Evolutionary conservation across 2,329 filamentous ascomycete genomes (phyloP).

Genomic region (Calcarisporium arbuscula): DNA sequence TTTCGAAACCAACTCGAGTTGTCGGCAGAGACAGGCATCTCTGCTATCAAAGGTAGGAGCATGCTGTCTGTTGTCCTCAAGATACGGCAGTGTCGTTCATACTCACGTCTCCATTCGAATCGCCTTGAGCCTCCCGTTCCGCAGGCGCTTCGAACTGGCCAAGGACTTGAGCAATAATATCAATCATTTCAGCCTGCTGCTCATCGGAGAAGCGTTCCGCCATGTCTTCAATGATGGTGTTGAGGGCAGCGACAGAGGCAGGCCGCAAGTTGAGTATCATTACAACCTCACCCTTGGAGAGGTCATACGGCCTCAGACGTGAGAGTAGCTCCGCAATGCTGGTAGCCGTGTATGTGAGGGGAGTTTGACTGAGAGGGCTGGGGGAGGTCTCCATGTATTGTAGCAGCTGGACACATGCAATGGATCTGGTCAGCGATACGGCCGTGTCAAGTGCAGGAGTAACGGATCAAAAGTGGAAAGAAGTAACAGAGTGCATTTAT

Average conservation of each 20-base stretch:
- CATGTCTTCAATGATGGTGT: slow-evolving; percentile 61
- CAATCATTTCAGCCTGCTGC: slow-evolving; percentile 52
- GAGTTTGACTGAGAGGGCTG: slow-evolving; percentile 49
- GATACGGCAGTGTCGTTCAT: slow-evolving; percentile 29
- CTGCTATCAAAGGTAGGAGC: slow-evolving; percentile 3
- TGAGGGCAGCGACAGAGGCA: slow-evolving; percentile 48
- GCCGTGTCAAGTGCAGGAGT: no score
- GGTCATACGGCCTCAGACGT: slow-evolving; percentile 48
- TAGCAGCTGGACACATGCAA: no score
- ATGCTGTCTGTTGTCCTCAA: slow-evolving; percentile 16
- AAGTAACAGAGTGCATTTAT: slow-evolving; percentile 5
- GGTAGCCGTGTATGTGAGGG: slow-evolving; percentile 44
- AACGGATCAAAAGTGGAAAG: no score
- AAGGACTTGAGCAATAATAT: slow-evolving; percentile 50
- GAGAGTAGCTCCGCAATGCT: slow-evolving; percentile 49
- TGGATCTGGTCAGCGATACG: no score
- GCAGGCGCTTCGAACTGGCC: slow-evolving; percentile 40
- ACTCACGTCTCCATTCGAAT: slow-evolving; percentile 27
- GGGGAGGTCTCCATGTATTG: slow-evolving; percentile 52
- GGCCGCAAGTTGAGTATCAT: slow-evolving; percentile 64
- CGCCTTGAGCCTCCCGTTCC: slow-evolving; percentile 23
- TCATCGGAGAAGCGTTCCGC: slow-evolving; percentile 52
- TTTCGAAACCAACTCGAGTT: neutral
- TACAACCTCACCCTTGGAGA: slow-evolving; percentile 62
- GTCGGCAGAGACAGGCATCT: no score